Conservation (phyloP, 345 rosid species). For the Heritiera fomes region DNA sequence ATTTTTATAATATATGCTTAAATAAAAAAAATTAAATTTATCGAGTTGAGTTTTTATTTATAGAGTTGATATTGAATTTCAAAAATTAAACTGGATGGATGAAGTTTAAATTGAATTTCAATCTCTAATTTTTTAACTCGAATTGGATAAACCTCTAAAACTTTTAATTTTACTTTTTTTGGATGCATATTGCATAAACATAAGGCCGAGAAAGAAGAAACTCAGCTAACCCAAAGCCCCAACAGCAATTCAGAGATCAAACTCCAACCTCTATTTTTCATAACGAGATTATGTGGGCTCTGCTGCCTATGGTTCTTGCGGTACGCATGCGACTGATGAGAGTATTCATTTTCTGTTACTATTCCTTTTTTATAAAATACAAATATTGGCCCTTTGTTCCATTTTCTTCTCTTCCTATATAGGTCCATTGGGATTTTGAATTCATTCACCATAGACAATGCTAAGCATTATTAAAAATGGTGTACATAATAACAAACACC, state of each 20-base stretch:
- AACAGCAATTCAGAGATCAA: background rate
- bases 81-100: too few species aligned
- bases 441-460: background rate
- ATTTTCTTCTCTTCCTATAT: background rate
- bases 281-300: conserved; percentile 3
- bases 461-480: background rate
- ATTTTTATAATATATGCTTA: too few species aligned
- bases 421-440: background rate
- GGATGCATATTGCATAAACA: background rate
- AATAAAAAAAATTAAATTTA: too few species aligned
- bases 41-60: too few species aligned
- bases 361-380: background rate
- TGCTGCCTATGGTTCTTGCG: background rate
- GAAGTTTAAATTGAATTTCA: too few species aligned
- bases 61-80: too few species aligned
- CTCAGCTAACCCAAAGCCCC: background rate
- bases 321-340: background rate
- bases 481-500: too few species aligned
- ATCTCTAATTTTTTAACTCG: too few species aligned
- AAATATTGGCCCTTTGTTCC: background rate
- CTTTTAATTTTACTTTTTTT: too few species aligned
- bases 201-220: background rate
- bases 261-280: conserved; percentile 4
- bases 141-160: too few species aligned
- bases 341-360: background rate